Percentiles rank a stretch among this genome's conserved stretches.
Evolutionary conservation across 441 rosid genomes (phyloP).

Genomic region (Heliophila coronopifolia): DNA sequence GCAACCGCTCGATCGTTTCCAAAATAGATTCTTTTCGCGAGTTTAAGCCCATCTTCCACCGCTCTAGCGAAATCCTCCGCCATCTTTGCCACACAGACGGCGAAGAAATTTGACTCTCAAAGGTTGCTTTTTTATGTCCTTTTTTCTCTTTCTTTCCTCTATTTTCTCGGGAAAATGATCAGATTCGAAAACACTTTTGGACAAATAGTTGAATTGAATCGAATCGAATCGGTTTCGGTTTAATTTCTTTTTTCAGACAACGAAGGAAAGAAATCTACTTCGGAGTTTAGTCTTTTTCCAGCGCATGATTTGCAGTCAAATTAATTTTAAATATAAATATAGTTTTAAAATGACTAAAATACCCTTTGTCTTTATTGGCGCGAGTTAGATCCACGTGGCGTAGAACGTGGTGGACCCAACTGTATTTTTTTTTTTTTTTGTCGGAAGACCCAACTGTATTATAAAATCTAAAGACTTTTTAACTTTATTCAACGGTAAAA

Average conservation of each 20-base stretch:
- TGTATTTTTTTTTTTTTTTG: no score
- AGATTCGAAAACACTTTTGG: neutral
- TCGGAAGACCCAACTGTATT: no score
- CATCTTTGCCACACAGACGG: constrained; percentile 37
- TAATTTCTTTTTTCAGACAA: constrained; percentile 6
- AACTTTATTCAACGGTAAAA: constrained; percentile 26
- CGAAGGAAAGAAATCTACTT: constrained; percentile 16
- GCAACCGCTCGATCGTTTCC: constrained; percentile 76
- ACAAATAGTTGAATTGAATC: neutral
- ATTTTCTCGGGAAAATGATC: constrained; percentile 15
- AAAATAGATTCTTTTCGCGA: constrained; percentile 68
- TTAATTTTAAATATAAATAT: neutral
- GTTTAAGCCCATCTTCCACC: constrained; percentile 78
- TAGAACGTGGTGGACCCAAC: neutral
- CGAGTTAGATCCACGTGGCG: constrained; percentile 25
- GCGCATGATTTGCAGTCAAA: constrained; percentile 14
- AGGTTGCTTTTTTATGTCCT: neutral
- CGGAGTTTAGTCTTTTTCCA: constrained; percentile 25
- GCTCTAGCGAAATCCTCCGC: constrained; percentile 69
- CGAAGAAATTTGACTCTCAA: constrained; percentile 13
- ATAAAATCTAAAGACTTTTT: constrained; percentile 11
- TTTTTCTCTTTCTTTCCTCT: neutral
- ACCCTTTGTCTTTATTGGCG: neutral
- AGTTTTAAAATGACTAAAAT: neutral
- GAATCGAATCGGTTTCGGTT: constrained; percentile 14